phyloP scores from a whole-genome alignment of 768 basidiomycete species.

The Pisolithus marmoratus region DNA sequence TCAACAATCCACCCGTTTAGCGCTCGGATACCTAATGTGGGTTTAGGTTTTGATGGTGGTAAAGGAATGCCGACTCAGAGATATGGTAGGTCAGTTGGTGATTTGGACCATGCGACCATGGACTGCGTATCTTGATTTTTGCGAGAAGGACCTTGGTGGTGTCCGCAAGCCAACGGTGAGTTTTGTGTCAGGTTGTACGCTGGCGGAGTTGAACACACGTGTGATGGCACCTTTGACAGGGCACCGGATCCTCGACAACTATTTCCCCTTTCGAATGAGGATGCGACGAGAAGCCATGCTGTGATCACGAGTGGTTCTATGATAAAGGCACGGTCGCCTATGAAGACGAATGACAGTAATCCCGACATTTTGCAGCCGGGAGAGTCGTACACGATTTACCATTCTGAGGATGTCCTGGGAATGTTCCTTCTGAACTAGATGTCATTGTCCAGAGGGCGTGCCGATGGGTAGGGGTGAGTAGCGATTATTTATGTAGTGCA shows the following conservation, averaged over 20 bases:
- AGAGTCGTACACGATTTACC: conserved; percentile 57
- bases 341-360: conserved; percentile 3
- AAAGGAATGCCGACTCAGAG: conserved; percentile 3
- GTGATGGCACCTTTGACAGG: conserved; percentile 11
- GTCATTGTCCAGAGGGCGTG: conserved; percentile 48
- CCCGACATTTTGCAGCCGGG: conserved; percentile 42
- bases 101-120: conserved; percentile 44
- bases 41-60: conserved; percentile 18
- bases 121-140: conserved; percentile 67
- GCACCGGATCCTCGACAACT: conserved; percentile 32
- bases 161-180: conserved; percentile 21
- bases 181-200: conserved; percentile 3
- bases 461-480: conserved; percentile 48
- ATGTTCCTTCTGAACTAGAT: conserved; percentile 45
- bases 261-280: conserved; percentile 33
- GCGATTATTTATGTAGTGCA: conserved; percentile 46
- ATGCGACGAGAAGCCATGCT: not conserved
- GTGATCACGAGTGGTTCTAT: not conserved
- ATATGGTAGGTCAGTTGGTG: conserved; percentile 43
- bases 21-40: conserved; percentile 41
- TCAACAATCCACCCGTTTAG: conserved; percentile 36
- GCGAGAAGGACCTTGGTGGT: conserved; percentile 48
- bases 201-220: not conserved
- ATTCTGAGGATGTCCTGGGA: conserved; percentile 58
- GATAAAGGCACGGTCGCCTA: conserved; percentile 9